Conservation (phyloP, 2,329 filamentous ascomycete species). For the Aspergillus sp. region DNA sequence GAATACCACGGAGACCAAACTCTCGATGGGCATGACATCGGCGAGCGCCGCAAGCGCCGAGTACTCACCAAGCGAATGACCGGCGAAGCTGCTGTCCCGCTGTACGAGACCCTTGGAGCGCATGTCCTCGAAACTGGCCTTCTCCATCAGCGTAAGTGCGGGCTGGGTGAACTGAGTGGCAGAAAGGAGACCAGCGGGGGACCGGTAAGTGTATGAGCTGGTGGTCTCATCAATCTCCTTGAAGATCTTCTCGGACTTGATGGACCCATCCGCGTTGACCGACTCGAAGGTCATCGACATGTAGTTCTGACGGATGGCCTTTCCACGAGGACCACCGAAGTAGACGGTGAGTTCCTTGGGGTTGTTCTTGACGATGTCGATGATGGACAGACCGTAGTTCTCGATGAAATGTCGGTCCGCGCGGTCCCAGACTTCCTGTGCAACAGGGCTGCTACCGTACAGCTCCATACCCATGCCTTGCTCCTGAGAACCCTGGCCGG, state of each 20-base stretch:
- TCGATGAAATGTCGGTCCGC: constrained; percentile 97
- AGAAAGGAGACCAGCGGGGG: constrained; percentile 85
- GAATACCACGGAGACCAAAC: constrained; percentile 95
- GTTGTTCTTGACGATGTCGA: constrained; percentile 99
- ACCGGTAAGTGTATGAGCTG: constrained; percentile 93
- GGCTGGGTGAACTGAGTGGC: constrained; percentile 98
- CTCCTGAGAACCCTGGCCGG: constrained; percentile 95
- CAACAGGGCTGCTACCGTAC: constrained; percentile 85
- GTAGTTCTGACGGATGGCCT: constrained; percentile 97
- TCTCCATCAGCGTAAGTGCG: constrained; percentile 96
- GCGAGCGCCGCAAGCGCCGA: constrained; percentile 91
- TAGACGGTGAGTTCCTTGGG: constrained; percentile 97
- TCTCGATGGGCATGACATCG: constrained; percentile 99
- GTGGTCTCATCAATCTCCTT: constrained; percentile 93
- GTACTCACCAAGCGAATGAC: constrained; percentile 97
- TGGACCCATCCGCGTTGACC: constrained; percentile 79
- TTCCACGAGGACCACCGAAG: constrained; percentile 93
- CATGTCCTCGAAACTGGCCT: constrained; percentile 99
- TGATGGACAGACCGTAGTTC: constrained; percentile 97
- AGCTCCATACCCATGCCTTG: constrained; percentile 99
- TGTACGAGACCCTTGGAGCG: constrained; percentile 92
- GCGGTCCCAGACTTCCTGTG: constrained; percentile 94
- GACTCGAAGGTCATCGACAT: constrained; percentile 99
- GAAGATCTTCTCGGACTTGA: constrained; percentile 99
- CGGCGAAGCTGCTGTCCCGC: constrained; percentile 91